phyloP scores from a whole-genome alignment of 345 rosid genomes.

The Psidium guajava region DNA sequence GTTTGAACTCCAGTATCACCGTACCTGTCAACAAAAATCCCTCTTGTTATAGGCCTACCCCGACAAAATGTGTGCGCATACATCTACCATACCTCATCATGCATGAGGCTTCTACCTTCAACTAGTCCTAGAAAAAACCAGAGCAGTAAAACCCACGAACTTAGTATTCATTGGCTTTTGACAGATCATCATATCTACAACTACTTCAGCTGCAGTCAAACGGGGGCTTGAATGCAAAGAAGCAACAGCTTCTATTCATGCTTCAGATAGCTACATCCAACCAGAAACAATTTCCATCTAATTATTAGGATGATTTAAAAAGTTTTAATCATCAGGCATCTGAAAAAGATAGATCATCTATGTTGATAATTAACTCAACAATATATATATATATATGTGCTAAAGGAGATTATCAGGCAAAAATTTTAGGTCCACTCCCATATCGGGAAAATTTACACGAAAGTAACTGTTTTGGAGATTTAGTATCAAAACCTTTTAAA shows the following conservation, averaged over 20 bases:
- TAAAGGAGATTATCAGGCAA: too few relatives aligned
- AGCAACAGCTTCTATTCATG: not conserved
- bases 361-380: not conserved
- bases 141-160: not conserved
- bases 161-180: not conserved
- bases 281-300: not conserved
- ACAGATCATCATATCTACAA: not conserved
- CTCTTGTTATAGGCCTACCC: not conserved
- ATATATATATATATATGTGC: too few relatives aligned
- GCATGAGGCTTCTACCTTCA: not conserved
- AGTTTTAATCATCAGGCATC: not conserved
- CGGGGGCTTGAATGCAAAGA: not conserved
- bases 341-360: not conserved
- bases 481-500: not conserved
- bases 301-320: not conserved
- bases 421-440: not conserved
- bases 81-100: not conserved
- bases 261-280: not conserved
- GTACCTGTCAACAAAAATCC: slow-evolving; percentile 21
- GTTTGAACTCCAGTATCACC: slow-evolving; percentile 55
- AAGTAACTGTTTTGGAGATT: not conserved
- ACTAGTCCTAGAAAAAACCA: not conserved
- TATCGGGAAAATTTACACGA: not conserved
- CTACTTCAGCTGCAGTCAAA: not conserved
- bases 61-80: not conserved